A percentile compares a stretch with the other conserved stretches of the same genome.
Conservation (phyloP, 192 early-diverging fungal genomes). For the Coemansia sp. region DNA sequence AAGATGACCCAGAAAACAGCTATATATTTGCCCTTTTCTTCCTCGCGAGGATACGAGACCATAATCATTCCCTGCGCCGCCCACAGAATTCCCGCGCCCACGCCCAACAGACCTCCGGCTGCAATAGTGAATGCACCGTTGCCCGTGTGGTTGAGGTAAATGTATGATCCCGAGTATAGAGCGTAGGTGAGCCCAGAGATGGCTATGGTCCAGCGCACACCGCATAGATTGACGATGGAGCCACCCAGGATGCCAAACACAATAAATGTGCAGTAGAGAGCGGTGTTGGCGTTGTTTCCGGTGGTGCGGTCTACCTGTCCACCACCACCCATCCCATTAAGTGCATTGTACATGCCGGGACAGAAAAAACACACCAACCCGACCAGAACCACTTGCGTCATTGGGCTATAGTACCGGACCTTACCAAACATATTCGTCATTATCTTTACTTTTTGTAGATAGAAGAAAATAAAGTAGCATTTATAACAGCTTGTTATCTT, state of each 20-base stretch:
- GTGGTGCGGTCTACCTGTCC: constrained; percentile 61
- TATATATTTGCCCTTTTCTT: constrained; percentile 79
- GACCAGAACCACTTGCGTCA: constrained; percentile 68
- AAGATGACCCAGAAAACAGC: constrained; percentile 88
- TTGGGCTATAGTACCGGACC: constrained; percentile 56
- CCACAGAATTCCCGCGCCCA: constrained; percentile 79
- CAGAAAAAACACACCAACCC: constrained; percentile 75
- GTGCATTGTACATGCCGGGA: constrained; percentile 77
- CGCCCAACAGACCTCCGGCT: constrained; percentile 76
- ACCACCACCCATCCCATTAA: constrained; percentile 64
- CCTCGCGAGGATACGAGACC: constrained; percentile 80
- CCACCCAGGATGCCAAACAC: constrained; percentile 75
- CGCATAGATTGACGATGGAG: constrained; percentile 75
- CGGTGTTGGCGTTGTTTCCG: constrained; percentile 72
- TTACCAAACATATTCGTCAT: not conserved
- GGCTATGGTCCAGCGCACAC: constrained; percentile 67
- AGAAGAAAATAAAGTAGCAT: not conserved
- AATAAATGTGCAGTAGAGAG: constrained; percentile 75
- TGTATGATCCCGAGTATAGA: constrained; percentile 76
- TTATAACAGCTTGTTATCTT: not conserved
- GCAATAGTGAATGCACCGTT: constrained; percentile 64
- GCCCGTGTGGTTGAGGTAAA: constrained; percentile 64
- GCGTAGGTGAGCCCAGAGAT: constrained; percentile 67
- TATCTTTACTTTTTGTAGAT: not conserved
- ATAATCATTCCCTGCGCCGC: constrained; percentile 81